A percentile compares a stretch with the other conserved stretches of the same genome.
These are phyloP conservation scores for Triticum turgidum DNA, from an alignment of 176 grass and related monocot genomes.

Conservation along the genomic window DNA sequence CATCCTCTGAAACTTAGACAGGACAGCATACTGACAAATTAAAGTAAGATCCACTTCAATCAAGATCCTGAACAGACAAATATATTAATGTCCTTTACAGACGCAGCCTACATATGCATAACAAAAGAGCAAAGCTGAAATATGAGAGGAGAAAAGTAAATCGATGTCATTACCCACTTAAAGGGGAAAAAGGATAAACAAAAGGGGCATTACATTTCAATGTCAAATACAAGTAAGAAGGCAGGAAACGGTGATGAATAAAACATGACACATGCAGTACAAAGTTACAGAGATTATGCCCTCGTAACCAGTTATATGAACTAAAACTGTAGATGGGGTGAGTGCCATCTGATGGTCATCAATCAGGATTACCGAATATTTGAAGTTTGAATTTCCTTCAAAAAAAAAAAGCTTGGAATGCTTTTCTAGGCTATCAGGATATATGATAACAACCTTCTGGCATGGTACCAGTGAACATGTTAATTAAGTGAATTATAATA, in stretches of 20 bases:
- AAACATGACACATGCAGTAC: background rate
- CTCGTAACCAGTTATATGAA: background rate
- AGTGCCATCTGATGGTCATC: background rate
- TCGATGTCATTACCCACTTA: background rate
- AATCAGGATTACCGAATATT: background rate
- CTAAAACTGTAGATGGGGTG: background rate
- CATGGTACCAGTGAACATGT: background rate
- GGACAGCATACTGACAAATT: background rate
- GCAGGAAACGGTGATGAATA: background rate
- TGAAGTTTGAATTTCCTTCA: background rate
- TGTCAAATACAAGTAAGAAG: background rate
- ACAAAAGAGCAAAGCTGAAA: background rate
- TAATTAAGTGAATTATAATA: background rate
- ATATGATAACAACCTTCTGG: background rate
- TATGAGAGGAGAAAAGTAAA: conserved; percentile 8
- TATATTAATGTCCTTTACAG: background rate
- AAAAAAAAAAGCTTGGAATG: background rate
- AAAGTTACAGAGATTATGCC: background rate
- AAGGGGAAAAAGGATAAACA: background rate
- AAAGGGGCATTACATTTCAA: background rate
- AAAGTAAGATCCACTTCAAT: background rate
- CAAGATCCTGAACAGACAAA: background rate
- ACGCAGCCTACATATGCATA: background rate
- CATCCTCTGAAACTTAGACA: conserved; percentile 8
- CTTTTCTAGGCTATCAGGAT: background rate